Evolutionary conservation across 2,329 filamentous ascomycete species (phyloP), one percentile per base, ranked within the genome.

Genomic region (Fusarium sp.): DNA sequence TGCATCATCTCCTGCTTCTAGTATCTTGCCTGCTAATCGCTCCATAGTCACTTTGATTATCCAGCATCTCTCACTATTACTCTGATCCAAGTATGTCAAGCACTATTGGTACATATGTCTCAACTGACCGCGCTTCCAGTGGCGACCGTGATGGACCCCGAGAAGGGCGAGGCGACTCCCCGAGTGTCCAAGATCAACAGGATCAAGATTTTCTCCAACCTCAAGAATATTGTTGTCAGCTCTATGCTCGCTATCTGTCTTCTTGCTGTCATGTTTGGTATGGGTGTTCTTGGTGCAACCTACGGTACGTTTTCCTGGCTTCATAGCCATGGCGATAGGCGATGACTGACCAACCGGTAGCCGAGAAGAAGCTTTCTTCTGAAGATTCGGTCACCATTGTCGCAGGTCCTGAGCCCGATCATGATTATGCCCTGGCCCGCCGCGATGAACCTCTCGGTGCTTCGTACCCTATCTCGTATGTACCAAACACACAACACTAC

Each of bases 401-500:
- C 15, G 43, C 60, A 22, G 8, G n/a, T 19, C 26, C 13, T 30
- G 49, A 15, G 6, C 24, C 22, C 37, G 37, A 41, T 15, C 30
- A 30, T 8, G 35, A 20, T 13, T 49, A 61, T 39, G 45, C 19
- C 8, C 28, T 69, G 17, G 51, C 65, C 50, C 65, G 59, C 43
- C 72, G 71, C 32, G 48, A 63, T 10, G 59, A 67, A 19, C 55
- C 13, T 14, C 50, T 47, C 26, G 68, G 39, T 20, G 64, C 75
- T 56, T 75, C 71, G 45, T 71, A 78, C 24, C 77, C 79, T 2
- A 72, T 79, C 62, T 77, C 77, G 79, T 80, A 70, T 74, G 79
- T 68, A 11, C 15, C 17, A 26, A 30, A 26, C 24, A 41, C 14
- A 33, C 7, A 20, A 51, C 6, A 7, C 28, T 52, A 32, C 11